Evolutionary conservation across 345 rosid species (phyloP), one percentile per base, ranked within the genome.

Genomic region (Diplotaxis tenuifolia): DNA sequence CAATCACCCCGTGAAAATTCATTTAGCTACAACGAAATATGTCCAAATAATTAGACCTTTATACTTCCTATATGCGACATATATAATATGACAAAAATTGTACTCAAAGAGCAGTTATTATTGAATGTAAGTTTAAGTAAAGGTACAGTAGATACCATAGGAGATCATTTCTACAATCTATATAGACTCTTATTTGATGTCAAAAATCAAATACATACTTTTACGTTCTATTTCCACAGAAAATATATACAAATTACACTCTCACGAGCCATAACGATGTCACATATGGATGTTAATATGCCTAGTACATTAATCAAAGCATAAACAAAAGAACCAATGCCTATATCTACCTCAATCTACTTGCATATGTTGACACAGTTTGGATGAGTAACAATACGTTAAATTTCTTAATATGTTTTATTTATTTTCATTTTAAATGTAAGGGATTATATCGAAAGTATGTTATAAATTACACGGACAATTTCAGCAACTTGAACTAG

Each of bases 51-150:
- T 40, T n/a, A 19, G 22, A 65, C 28, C 21, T 67, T 67, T 72
- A 71, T 65, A 66, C 73, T 64, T 63, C 52, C 66, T 71, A 57
- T 77, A 58, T 52, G 55, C 72, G 72, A 77, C 76, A 77, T 50
- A 71, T 49, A 77, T 23, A 67, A 59, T 66, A 72, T 72, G 75
- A 60, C 75, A 72, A 71, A 64, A n/a, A 27, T 0, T 60, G 73
- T 78, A 72, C 64, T 22, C 16, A 69, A 38, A 54, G 38, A 68
- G 40, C 23, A 50, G 23, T 56, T 68, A 68, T 75, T 27, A 75
- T 68, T 68, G 74, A 38, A 40, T 53, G 64, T 40, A 25, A 62
- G 55, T 9, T 15, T 9, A 54, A 68, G 52, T 55, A 36, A 70
- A 50, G 25, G 60, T 53, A 75, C 70, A 21, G 40, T 11, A 61